Conservation (phyloP, 805 yeast genomes). For the Maudiozyma serrabonitensis region DNA sequence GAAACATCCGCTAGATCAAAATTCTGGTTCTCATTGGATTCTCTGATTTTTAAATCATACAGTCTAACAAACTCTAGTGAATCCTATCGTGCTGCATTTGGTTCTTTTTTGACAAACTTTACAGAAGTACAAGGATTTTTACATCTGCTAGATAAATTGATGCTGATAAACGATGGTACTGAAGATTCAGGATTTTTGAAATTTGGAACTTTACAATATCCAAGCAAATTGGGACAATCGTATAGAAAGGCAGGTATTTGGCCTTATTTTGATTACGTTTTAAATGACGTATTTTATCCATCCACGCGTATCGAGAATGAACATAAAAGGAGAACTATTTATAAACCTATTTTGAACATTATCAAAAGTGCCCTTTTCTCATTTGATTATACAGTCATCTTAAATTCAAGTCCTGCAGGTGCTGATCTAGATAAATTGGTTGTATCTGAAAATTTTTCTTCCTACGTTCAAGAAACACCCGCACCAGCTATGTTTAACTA, state of each 20-base stretch:
- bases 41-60: slow-evolving; percentile 47
- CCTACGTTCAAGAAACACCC: slow-evolving; percentile 57
- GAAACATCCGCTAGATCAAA: slow-evolving; percentile 33
- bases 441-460: slow-evolving; percentile 34
- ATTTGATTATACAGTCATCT: slow-evolving; percentile 44
- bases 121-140: slow-evolving; percentile 55
- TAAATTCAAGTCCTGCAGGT: slow-evolving; percentile 43
- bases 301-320: slow-evolving; percentile 29
- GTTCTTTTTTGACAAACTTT: slow-evolving; percentile 39
- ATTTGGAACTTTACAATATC: slow-evolving; percentile 45
- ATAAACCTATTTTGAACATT: slow-evolving; percentile 43
- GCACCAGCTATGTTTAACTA: slow-evolving; percentile 55
- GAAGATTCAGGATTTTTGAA: slow-evolving; percentile 18
- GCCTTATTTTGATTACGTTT: slow-evolving; percentile 68
- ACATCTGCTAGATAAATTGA: slow-evolving; percentile 39
- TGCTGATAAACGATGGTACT: slow-evolving; percentile 25
- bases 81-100: slow-evolving; percentile 37
- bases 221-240: slow-evolving; percentile 50
- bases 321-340: slow-evolving; percentile 37
- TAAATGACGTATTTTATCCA: slow-evolving; percentile 55
- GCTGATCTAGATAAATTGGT: slow-evolving; percentile 43
- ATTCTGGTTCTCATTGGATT: slow-evolving; percentile 64
- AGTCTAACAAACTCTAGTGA: slow-evolving; percentile 18
- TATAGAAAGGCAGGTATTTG: slow-evolving; percentile 61
- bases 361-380: slow-evolving; percentile 39